phyloP scores from a whole-genome alignment of 176 grass and related monocot species.

The Bromus sterilis region DNA sequence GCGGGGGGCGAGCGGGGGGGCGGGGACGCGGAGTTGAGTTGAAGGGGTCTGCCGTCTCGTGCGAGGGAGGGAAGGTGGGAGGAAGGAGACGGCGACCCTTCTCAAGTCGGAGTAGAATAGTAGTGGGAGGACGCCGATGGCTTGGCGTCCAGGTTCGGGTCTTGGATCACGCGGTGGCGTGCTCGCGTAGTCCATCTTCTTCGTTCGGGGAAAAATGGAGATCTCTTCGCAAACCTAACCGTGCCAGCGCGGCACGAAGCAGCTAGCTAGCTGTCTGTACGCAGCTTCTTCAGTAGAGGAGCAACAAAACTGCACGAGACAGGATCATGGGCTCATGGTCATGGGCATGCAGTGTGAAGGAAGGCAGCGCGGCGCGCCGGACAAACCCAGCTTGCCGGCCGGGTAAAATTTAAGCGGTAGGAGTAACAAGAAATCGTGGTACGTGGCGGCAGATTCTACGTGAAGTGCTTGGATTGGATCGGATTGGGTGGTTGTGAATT shows the following conservation, averaged over 20 bases:
- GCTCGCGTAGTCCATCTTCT: background rate
- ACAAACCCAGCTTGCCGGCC: too few species aligned
- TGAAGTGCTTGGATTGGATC: background rate
- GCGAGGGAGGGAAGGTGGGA: conserved; percentile 18
- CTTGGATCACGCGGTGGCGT: conserved; percentile 20
- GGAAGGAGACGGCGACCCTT: conserved; percentile 7
- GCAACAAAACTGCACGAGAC: too few species aligned
- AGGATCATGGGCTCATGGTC: too few species aligned
- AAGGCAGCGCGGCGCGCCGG: too few species aligned
- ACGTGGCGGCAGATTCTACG: background rate
- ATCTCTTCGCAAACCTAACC: background rate
- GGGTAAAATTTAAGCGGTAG: background rate
- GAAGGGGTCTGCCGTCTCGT: background rate
- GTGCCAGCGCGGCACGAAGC: too few species aligned
- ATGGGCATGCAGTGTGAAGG: too few species aligned
- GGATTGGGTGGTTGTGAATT: background rate
- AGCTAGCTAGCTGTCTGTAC: too few species aligned
- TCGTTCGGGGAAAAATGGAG: background rate
- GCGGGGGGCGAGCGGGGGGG: too few species aligned
- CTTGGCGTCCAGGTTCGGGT: background rate
- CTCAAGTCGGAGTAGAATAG: background rate
- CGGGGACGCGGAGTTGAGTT: conserved; percentile 28
- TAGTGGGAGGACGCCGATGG: background rate
- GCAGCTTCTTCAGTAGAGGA: too few species aligned
- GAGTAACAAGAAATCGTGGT: background rate